Percentiles rank a stretch among this genome's conserved stretches.
phyloP scores from a whole-genome alignment of 495 filamentous ascomycete genomes.

The Podospora sp. region DNA sequence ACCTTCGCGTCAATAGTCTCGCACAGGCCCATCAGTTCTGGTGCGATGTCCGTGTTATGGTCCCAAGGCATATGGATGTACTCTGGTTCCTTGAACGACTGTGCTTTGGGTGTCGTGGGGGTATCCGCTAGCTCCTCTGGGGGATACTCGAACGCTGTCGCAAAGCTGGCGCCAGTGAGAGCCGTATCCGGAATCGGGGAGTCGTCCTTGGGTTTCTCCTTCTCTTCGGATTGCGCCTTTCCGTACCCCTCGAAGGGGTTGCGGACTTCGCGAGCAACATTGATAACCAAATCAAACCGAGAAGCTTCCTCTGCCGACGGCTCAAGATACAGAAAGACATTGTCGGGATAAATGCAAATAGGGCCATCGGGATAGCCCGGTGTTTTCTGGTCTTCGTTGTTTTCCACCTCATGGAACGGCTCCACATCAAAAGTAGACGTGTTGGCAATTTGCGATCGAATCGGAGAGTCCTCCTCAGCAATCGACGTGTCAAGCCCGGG shows the following conservation, averaged over 20 bases:
- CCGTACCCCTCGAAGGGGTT: conserved; percentile 71
- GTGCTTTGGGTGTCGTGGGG: conserved; percentile 62
- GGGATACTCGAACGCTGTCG: conserved; percentile 68
- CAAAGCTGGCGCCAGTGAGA: conserved; percentile 67
- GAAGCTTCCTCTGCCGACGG: conserved; percentile 83
- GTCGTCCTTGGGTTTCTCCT: conserved; percentile 39
- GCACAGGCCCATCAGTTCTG: conserved; percentile 82
- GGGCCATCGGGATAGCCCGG: conserved; percentile 93
- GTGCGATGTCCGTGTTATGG: conserved; percentile 93
- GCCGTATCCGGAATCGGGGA: conserved; percentile 69
- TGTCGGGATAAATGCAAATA: conserved; percentile 87
- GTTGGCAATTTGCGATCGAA: conserved; percentile 61
- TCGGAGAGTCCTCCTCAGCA: conserved; percentile 77
- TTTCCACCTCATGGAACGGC: conserved; percentile 53
- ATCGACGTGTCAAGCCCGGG: conserved; percentile 47
- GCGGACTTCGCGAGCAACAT: conserved; percentile 90
- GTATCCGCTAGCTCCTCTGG: conserved; percentile 42
- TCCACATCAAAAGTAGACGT: conserved; percentile 55
- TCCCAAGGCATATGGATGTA: conserved; percentile 98
- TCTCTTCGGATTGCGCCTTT: conserved; percentile 27
- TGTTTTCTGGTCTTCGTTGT: conserved; percentile 75
- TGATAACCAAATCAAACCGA: conserved; percentile 89
- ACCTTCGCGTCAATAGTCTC: conserved; percentile 82
- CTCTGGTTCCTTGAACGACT: conserved; percentile 66
- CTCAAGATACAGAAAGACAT: conserved; percentile 90